Percentiles rank a stretch among this genome's conserved stretches.
phyloP scores from a whole-genome alignment of 257 asterid genomes.

The Nicotiana otophora region DNA sequence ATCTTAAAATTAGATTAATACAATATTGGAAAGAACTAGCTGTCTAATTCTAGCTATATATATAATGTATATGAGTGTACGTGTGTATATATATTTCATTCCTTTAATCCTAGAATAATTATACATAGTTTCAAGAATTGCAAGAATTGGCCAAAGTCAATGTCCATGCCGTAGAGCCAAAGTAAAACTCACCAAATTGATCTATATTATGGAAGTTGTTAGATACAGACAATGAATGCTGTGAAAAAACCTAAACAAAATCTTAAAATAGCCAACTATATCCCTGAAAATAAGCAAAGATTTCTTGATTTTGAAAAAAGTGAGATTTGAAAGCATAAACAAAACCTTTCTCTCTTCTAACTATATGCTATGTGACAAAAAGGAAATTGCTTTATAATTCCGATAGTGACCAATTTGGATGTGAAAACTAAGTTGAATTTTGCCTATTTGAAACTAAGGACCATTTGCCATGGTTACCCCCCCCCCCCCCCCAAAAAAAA shows the following conservation, averaged over 20 bases:
- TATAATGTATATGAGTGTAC: neutral
- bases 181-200: neutral
- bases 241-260: neutral
- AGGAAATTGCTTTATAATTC: neutral
- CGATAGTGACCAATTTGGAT: neutral
- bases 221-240: neutral
- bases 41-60: neutral
- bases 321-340: neutral
- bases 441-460: neutral
- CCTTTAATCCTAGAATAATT: neutral
- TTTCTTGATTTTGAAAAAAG: neutral
- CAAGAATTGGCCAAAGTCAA: neutral
- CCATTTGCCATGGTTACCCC: neutral
- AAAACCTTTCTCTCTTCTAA: neutral
- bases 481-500: neutral
- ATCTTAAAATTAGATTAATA: neutral
- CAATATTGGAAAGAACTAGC: neutral
- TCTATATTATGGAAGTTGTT: neutral
- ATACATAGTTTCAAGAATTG: neutral
- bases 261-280: neutral
- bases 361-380: neutral
- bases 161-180: neutral
- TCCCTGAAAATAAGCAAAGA: constrained; percentile 9
- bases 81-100: neutral
- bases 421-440: neutral